phyloP scores from a whole-genome alignment of 116 monocot genomes.

The Zostera marina region DNA sequence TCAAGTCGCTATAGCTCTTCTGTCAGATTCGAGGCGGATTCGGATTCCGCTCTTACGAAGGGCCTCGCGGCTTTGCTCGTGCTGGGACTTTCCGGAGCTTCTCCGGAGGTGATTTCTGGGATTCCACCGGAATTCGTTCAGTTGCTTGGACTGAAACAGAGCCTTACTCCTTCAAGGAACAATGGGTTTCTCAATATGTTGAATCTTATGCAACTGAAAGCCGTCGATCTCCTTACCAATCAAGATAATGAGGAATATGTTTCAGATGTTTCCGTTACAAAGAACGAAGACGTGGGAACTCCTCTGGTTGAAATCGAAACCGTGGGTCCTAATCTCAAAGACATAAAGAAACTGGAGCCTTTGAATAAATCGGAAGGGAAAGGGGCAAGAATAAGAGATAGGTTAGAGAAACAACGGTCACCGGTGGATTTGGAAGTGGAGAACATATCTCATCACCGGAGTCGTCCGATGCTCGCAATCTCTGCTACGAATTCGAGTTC shows the following conservation, averaged over 20 bases:
- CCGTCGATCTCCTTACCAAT: conserved; percentile 18
- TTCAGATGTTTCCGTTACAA: conserved; percentile 3
- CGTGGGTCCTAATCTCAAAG: conserved; percentile 6
- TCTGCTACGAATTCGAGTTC: too few species aligned
- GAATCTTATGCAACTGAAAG: conserved; percentile 71
- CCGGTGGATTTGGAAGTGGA: conserved; percentile 54
- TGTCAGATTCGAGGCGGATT: conserved; percentile 75
- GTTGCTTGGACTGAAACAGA: conserved; percentile 61
- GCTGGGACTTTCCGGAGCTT: conserved; percentile 42
- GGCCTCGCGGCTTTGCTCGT: conserved; percentile 75
- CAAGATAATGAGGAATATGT: background rate
- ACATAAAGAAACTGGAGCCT: too few species aligned
- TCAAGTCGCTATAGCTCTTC: conserved; percentile 51
- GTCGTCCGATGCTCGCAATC: too few species aligned
- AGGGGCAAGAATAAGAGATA: conserved; percentile 48
- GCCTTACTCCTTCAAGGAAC: conserved; percentile 69
- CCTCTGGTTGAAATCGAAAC: too few species aligned
- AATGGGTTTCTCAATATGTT: conserved; percentile 90
- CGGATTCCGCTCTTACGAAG: conserved; percentile 64
- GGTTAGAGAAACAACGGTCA: conserved; percentile 26
- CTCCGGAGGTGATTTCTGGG: conserved; percentile 18
- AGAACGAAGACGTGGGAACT: too few species aligned
- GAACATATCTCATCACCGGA: conserved; percentile 65
- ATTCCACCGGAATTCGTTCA: conserved; percentile 52
- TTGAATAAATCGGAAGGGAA: conserved; percentile 26